These are phyloP conservation scores for Globisporangium acanthophoron DNA, from an alignment of 352 stramenopile species.

Conservation along the genomic window DNA sequence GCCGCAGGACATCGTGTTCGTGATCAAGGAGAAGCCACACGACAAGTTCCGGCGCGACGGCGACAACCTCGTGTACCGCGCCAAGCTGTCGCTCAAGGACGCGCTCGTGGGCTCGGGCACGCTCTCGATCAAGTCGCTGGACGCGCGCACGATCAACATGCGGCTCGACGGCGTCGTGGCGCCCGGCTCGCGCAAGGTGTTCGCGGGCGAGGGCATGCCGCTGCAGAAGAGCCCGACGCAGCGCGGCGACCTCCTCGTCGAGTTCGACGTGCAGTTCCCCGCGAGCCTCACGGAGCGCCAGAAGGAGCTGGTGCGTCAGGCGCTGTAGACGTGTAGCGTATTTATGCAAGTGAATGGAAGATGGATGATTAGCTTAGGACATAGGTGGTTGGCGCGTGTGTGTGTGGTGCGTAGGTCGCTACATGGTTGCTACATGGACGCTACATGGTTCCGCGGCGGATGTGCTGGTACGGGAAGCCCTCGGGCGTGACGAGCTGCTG, in stretches of 20 bases:
- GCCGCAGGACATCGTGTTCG: constrained; percentile 94
- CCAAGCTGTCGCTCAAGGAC: constrained; percentile 94
- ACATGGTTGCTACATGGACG: constrained; percentile 38
- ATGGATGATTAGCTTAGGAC: background rate
- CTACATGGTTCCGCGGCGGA: constrained; percentile 77
- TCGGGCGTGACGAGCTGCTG: constrained; percentile 29
- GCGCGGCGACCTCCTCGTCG: constrained; percentile 93
- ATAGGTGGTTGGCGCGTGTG: too few species aligned
- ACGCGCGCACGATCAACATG: constrained; percentile 89
- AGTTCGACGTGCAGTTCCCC: constrained; percentile 97
- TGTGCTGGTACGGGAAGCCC: constrained; percentile 58
- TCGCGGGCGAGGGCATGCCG: constrained; percentile 96
- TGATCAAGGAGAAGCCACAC: constrained; percentile 90
- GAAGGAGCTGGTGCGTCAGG: constrained; percentile 68
- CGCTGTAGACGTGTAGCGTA: constrained; percentile 30
- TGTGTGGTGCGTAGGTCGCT: constrained; percentile 9
- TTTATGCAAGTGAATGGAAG: constrained; percentile 5
- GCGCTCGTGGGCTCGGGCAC: constrained; percentile 91
- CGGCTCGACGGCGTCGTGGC: constrained; percentile 89
- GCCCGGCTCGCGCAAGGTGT: constrained; percentile 88
- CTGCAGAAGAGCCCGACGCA: constrained; percentile 69
- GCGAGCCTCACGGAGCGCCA: constrained; percentile 77
- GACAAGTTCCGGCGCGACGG: constrained; percentile 92
- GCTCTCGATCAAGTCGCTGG: constrained; percentile 90
- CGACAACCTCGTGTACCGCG: constrained; percentile 93